These are phyloP conservation scores for Leccinum imitatum DNA, from an alignment of 768 basidiomycete species.

Conservation along the genomic window DNA sequence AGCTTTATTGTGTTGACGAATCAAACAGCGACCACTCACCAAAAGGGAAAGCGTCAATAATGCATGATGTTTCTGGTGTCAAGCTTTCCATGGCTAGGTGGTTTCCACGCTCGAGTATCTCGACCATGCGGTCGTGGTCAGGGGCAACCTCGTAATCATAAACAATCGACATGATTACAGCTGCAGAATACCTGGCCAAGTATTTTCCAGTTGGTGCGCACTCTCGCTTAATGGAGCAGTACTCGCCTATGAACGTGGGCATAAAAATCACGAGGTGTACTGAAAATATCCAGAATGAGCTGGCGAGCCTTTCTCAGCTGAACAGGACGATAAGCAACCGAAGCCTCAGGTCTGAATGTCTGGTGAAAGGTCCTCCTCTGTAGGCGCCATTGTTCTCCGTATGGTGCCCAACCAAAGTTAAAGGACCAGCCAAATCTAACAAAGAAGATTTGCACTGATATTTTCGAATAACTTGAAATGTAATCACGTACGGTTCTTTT, in stretches of 20 bases:
- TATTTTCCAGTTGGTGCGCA: neutral
- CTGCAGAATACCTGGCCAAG: constrained; percentile 30
- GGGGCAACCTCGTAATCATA: constrained; percentile 41
- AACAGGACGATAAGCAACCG: constrained; percentile 10
- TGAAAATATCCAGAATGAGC: constrained; percentile 19
- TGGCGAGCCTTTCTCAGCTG: constrained; percentile 21
- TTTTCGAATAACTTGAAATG: neutral
- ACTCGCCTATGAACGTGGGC: constrained; percentile 14
- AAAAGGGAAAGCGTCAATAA: constrained; percentile 26
- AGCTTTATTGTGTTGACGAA: neutral
- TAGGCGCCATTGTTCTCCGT: constrained; percentile 24
- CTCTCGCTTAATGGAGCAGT: neutral
- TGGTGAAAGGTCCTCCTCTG: constrained; percentile 27
- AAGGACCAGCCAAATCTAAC: constrained; percentile 26
- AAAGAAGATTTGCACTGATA: neutral
- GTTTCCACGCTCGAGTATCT: constrained; percentile 37
- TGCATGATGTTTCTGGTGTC: constrained; percentile 17
- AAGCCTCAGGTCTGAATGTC: constrained; percentile 20
- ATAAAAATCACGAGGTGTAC: constrained; percentile 1
- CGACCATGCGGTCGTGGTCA: constrained; percentile 37
- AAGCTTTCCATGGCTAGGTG: constrained; percentile 12
- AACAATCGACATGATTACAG: constrained; percentile 39
- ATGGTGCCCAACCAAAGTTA: constrained; percentile 16
- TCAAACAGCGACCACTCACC: constrained; percentile 4
- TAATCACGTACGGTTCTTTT: constrained; percentile 15